phyloP scores from a whole-genome alignment of 257 asterid genomes.

The Solanum clarkiae region DNA sequence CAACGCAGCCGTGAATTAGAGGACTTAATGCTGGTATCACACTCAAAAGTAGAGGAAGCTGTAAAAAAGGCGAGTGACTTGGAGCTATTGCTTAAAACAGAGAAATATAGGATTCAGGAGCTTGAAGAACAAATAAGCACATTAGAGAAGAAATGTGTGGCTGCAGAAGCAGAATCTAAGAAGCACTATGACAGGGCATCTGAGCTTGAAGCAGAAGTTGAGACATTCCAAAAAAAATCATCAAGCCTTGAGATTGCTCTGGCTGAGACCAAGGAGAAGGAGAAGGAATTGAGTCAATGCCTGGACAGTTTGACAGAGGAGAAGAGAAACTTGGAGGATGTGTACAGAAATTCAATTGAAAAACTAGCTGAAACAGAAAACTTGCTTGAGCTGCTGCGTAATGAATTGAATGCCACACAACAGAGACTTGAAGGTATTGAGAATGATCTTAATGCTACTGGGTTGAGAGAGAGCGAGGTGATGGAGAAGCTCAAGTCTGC shows the following conservation, averaged over 20 bases:
- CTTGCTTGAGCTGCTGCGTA: slow-evolving; percentile 36
- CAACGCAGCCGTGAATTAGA: slow-evolving; percentile 72
- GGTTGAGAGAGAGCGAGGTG: slow-evolving; percentile 38
- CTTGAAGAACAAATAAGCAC: slow-evolving; percentile 62
- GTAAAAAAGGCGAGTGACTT: slow-evolving; percentile 47
- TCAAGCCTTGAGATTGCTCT: slow-evolving; percentile 57
- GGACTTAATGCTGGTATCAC: slow-evolving; percentile 51
- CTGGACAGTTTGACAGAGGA: slow-evolving; percentile 42
- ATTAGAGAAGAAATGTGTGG: slow-evolving; percentile 42
- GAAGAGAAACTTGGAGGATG: slow-evolving; percentile 46
- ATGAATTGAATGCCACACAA: slow-evolving; percentile 42
- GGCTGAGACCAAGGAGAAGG: slow-evolving; percentile 49
- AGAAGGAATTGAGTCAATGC: slow-evolving; percentile 36
- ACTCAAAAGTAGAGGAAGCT: slow-evolving; percentile 53
- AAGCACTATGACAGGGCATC: slow-evolving; percentile 31
- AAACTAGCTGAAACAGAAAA: slow-evolving; percentile 61
- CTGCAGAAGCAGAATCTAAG: slow-evolving; percentile 37
- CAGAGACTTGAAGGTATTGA: slow-evolving; percentile 55
- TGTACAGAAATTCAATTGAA: slow-evolving; percentile 30
- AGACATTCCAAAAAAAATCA: slow-evolving; percentile 45
- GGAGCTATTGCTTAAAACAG: slow-evolving; percentile 68
- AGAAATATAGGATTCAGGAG: slow-evolving; percentile 65
- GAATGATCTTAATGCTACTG: slow-evolving; percentile 46
- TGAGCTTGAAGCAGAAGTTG: slow-evolving; percentile 60
- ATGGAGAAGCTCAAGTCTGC: slow-evolving; percentile 60